Evolutionary conservation across 2,329 filamentous ascomycete genomes (phyloP).

Genomic region (Lecanicillium sp.): DNA sequence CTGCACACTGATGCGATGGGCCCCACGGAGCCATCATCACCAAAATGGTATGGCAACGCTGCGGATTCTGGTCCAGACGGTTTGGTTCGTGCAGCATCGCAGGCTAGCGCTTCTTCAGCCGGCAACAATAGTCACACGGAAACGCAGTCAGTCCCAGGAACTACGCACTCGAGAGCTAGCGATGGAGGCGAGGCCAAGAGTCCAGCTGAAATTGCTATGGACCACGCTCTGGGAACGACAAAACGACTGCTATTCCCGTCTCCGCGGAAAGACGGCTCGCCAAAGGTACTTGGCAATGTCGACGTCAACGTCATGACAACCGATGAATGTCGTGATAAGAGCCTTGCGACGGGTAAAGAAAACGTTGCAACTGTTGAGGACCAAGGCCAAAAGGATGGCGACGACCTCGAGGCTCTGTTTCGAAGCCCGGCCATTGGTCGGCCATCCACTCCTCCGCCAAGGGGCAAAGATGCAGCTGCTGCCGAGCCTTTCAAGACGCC

Average conservation of each 20-base stretch:
- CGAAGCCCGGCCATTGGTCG: conserved; percentile 41
- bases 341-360: conserved; percentile 32
- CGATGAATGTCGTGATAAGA: conserved; percentile 27
- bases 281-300: conserved; percentile 53
- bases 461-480: conserved; percentile 26
- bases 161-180: conserved; percentile 45
- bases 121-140: conserved; percentile 11
- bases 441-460: conserved; percentile 45
- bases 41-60: conserved; percentile 14
- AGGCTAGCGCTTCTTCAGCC: conserved; percentile 12
- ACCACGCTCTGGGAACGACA: conserved; percentile 45
- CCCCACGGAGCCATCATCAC: conserved; percentile 32
- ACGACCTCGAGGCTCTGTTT: conserved; percentile 58
- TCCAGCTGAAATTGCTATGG: conserved; percentile 45
- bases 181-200: conserved; percentile 51
- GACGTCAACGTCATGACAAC: conserved; percentile 43
- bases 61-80: not conserved
- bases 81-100: not conserved
- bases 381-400: conserved; percentile 20
- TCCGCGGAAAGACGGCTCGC: conserved; percentile 55
- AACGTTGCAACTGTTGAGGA: conserved; percentile 36
- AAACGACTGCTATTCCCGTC: conserved; percentile 70
- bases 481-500: conserved; percentile 52
- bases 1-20: conserved; percentile 45
- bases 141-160: conserved; percentile 24